Percentiles rank a stretch among this genome's conserved stretches.
phyloP scores from a whole-genome alignment of 495 filamentous ascomycete species.

The Zalerion maritima region DNA sequence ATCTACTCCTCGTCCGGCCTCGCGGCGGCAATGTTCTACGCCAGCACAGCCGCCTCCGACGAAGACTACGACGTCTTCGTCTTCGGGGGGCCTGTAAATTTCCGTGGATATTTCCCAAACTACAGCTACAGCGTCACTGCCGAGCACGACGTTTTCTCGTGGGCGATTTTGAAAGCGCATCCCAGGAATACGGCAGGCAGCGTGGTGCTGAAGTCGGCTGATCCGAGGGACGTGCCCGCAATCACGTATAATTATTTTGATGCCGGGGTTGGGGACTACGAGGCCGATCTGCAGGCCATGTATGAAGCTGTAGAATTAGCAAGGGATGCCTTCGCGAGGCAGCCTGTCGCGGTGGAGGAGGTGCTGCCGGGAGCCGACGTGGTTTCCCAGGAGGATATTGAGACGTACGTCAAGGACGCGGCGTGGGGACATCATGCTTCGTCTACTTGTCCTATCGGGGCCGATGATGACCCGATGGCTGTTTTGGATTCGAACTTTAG shows the following conservation, averaged over 20 bases:
- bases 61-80: conserved; percentile 35
- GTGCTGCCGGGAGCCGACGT: conserved; percentile 34
- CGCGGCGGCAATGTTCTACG: conserved; percentile 30
- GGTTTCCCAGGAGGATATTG: conserved; percentile 21
- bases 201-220: conserved; percentile 31
- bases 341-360: conserved; percentile 27
- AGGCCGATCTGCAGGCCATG: conserved; percentile 31
- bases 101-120: conserved; percentile 37
- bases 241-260: conserved; percentile 45
- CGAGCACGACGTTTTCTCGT: conserved; percentile 27
- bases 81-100: conserved; percentile 37
- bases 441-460: conserved; percentile 42
- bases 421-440: conserved; percentile 48
- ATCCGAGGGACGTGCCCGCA: conserved; percentile 38
- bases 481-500: conserved; percentile 44
- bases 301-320: conserved; percentile 31
- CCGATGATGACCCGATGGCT: conserved; percentile 37
- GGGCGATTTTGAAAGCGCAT: conserved; percentile 38
- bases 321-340: conserved; percentile 22
- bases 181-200: conserved; percentile 35
- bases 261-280: conserved; percentile 12
- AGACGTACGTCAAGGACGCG: conserved; percentile 33
- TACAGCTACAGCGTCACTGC: conserved; percentile 15
- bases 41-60: conserved; percentile 22
- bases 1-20: conserved; percentile 36